These are phyloP conservation scores for Bondarzewia mesenterica DNA, from an alignment of 1,284 basidiomycete genomes.

Conservation along the genomic window DNA sequence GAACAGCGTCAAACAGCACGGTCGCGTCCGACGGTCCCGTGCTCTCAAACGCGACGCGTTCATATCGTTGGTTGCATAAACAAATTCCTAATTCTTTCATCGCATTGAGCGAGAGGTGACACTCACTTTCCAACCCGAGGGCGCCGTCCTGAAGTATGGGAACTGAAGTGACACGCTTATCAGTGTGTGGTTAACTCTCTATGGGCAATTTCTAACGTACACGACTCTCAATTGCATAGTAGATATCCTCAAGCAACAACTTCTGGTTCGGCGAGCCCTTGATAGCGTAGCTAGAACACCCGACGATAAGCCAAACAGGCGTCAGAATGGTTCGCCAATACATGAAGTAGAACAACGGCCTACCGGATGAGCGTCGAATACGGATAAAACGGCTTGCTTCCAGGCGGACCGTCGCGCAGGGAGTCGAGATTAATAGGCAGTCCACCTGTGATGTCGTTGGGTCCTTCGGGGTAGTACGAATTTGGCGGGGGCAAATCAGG, in stretches of 20 bases:
- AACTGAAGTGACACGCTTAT: conserved; percentile 40
- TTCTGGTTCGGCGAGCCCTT: conserved; percentile 82
- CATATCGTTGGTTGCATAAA: background rate
- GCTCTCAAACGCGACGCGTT: background rate
- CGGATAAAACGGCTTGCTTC: conserved; percentile 80
- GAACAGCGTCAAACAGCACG: conserved; percentile 54
- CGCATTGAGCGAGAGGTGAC: background rate
- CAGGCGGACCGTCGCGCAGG: conserved; percentile 71
- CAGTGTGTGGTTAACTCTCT: background rate
- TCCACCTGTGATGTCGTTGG: conserved; percentile 70
- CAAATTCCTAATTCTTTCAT: background rate
- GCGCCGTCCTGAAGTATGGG: conserved; percentile 75
- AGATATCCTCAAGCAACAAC: conserved; percentile 75
- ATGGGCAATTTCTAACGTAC: conserved; percentile 32
- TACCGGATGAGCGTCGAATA: conserved; percentile 82
- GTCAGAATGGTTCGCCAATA: conserved; percentile 3
- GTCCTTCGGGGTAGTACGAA: conserved; percentile 63
- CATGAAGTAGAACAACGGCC: conserved; percentile 17
- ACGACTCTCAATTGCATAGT: conserved; percentile 79
- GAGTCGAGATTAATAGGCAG: conserved; percentile 79
- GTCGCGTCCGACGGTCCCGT: conserved; percentile 29
- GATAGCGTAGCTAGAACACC: conserved; percentile 74
- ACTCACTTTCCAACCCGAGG: conserved; percentile 79
- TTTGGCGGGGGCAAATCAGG: conserved; percentile 32
- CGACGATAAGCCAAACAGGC: background rate